These are phyloP conservation scores for Arthromyces matolae DNA, from an alignment of 768 basidiomycete species.

Conservation along the genomic window DNA sequence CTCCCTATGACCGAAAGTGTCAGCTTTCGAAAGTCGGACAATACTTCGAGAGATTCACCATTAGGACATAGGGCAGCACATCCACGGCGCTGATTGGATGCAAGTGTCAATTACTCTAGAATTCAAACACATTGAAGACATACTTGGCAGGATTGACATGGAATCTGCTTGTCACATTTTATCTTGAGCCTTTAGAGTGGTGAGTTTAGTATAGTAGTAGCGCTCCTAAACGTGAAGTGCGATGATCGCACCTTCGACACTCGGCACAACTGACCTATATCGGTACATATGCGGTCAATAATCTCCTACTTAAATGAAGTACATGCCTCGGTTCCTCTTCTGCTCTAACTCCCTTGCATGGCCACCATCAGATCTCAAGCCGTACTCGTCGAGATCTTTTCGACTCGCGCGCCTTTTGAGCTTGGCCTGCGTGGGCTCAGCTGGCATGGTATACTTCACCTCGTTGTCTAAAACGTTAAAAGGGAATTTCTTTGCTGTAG, in stretches of 20 bases:
- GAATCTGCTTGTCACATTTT: slow-evolving; percentile 80
- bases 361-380: slow-evolving; percentile 38
- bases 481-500: too few species aligned
- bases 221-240: slow-evolving; percentile 20
- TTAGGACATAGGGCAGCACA: slow-evolving; percentile 72
- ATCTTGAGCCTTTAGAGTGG: slow-evolving; percentile 69
- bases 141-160: slow-evolving; percentile 74
- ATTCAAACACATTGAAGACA: slow-evolving; percentile 31
- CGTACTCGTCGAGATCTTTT: slow-evolving; percentile 47
- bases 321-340: slow-evolving; percentile 62
- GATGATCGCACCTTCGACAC: slow-evolving; percentile 69
- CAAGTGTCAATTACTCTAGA: not conserved
- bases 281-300: not conserved
- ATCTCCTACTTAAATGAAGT: too few species aligned
- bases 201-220: slow-evolving; percentile 12
- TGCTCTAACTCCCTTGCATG: slow-evolving; percentile 68
- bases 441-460: too few species aligned
- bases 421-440: slow-evolving; percentile 49
- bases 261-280: slow-evolving; percentile 72
- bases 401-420: slow-evolving; percentile 46
- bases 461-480: too few species aligned
- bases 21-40: slow-evolving; percentile 2
- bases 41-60: slow-evolving; percentile 35
- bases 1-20: slow-evolving; percentile 41
- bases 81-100: slow-evolving; percentile 47